A percentile compares a stretch with the other conserved stretches of the same genome.
Conservation (phyloP, 495 filamentous ascomycete genomes). For the Tuber brumale region DNA sequence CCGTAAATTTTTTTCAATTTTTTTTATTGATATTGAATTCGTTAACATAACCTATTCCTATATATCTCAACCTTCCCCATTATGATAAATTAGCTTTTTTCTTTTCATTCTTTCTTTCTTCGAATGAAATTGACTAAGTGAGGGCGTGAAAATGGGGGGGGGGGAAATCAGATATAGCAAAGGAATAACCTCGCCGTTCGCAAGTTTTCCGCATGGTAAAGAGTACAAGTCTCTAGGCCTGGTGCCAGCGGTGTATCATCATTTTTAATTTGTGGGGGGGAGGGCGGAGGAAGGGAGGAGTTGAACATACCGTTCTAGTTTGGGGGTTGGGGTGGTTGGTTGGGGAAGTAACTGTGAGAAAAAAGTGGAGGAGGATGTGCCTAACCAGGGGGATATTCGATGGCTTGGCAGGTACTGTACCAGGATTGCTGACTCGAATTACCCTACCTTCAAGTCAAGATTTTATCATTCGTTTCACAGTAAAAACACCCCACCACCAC, state of each 20-base stretch:
- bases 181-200: conserved; percentile 34
- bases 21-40: not conserved
- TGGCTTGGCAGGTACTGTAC: not conserved
- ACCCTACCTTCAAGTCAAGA: not conserved
- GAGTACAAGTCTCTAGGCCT: conserved; percentile 43
- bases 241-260: conserved; percentile 42
- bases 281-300: not conserved
- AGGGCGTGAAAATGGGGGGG: not conserved
- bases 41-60: not conserved
- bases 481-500: not conserved
- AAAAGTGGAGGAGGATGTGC: too few relatives aligned
- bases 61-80: not conserved
- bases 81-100: not conserved
- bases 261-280: conserved; percentile 24
- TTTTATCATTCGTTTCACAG: not conserved
- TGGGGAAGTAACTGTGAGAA: not conserved
- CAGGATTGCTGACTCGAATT: not conserved
- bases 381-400: not conserved
- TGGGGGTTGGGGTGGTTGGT: not conserved
- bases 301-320: not conserved
- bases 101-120: not conserved
- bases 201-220: conserved; percentile 40
- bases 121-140: not conserved
- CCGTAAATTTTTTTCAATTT: not conserved
- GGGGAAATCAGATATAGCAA: conserved; percentile 21